Percentiles rank a stretch among this genome's conserved stretches.
Evolutionary conservation across 139 green algal genomes (phyloP).

Genomic region (Pleodorina starrii): DNA sequence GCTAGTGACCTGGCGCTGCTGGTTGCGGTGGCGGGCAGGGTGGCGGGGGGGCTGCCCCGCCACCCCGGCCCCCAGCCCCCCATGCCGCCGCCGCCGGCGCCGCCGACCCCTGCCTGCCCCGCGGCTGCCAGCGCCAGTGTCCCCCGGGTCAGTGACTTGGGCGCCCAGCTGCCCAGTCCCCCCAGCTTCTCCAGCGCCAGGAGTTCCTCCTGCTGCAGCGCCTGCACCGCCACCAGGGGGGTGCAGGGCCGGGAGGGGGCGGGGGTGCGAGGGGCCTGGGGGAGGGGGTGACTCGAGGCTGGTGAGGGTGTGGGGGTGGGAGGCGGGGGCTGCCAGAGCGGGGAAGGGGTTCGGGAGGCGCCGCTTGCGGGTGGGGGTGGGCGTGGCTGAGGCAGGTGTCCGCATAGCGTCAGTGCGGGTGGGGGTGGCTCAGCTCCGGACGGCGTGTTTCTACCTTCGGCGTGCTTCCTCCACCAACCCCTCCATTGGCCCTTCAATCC

Average conservation of each 20-base stretch:
- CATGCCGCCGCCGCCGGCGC: background rate
- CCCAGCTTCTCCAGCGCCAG: conserved; percentile 55
- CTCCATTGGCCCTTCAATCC: too few relatives aligned
- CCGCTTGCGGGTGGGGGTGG: background rate
- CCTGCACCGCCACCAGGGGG: background rate
- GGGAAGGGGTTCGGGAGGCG: background rate
- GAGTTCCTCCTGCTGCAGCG: conserved; percentile 53
- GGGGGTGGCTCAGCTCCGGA: too few relatives aligned
- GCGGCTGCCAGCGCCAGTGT: background rate
- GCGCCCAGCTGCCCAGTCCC: conserved; percentile 43
- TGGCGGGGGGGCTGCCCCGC: background rate
- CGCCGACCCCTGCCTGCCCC: background rate
- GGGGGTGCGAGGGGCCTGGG: background rate
- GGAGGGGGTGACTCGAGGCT: background rate
- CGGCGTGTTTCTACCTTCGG: too few relatives aligned
- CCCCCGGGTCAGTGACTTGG: conserved; percentile 26
- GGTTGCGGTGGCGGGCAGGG: background rate
- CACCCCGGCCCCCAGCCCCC: background rate
- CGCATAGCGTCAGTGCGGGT: too few relatives aligned
- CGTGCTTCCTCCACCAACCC: too few relatives aligned
- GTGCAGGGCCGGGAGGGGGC: background rate
- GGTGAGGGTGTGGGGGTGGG: background rate
- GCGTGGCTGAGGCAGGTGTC: background rate
- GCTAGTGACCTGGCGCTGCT: background rate
- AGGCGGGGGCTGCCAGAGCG: background rate